Percentiles rank a stretch among this genome's conserved stretches.
Conservation (phyloP, 75 land plant species). For the Cunninghamia lanceolata region DNA sequence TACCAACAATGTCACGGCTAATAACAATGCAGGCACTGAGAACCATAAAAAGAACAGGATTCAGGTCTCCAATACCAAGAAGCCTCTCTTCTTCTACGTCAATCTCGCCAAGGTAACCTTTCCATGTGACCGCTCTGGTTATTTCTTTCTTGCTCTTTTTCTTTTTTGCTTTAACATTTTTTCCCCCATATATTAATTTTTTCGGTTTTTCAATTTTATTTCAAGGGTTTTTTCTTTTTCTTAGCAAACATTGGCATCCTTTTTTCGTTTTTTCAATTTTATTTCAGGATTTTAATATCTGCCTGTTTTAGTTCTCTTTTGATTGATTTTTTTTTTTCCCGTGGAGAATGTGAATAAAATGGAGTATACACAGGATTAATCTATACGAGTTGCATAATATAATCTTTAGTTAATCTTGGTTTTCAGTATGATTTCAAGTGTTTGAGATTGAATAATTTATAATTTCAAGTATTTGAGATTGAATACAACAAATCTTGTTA, state of each 20-base stretch:
- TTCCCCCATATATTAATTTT: neutral
- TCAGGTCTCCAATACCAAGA: conserved; percentile 74
- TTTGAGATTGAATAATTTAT: too few species aligned
- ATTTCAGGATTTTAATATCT: too few species aligned
- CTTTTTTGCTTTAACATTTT: neutral
- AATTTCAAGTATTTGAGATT: too few species aligned
- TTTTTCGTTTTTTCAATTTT: too few species aligned
- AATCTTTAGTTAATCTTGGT: too few species aligned
- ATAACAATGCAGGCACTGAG: conserved; percentile 2
- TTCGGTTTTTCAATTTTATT: neutral
- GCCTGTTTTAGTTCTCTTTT: neutral
- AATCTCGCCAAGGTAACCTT: conserved; percentile 65
- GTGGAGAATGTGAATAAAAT: neutral
- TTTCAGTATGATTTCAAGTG: neutral
- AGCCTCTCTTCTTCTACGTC: conserved; percentile 74
- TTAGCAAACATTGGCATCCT: neutral
- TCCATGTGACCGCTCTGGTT: neutral
- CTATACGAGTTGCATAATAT: neutral
- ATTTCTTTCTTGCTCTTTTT: neutral
- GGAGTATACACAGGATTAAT: neutral
- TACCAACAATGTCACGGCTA: neutral
- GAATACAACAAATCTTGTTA: too few species aligned
- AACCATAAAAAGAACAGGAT: conserved; percentile 51
- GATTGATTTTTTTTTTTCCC: neutral
- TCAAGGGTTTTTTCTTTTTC: neutral